Evolutionary conservation across 2,329 filamentous ascomycete species (phyloP).

Genomic region (Trichophyton mentagrophytes): DNA sequence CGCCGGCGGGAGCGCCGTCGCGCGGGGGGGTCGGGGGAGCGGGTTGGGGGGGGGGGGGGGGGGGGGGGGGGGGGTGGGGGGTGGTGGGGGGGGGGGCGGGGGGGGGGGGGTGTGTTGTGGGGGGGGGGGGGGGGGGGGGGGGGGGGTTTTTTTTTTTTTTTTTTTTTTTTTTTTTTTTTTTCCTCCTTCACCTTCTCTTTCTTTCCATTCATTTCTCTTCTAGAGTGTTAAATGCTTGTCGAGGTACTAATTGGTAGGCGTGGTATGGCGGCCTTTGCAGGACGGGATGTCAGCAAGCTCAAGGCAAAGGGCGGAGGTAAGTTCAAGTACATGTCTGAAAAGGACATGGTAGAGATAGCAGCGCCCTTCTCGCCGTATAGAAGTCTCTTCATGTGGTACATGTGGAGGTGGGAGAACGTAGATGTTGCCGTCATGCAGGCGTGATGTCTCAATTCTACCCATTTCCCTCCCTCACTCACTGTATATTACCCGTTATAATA

Average conservation of each 20-base stretch:
- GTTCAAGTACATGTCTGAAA: constrained; percentile 96
- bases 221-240: too few species aligned
- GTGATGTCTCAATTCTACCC: neutral
- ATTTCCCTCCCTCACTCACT: neutral
- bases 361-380: constrained; percentile 76
- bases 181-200: too few species aligned
- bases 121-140: too few species aligned
- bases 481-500: too few species aligned
- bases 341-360: constrained; percentile 76
- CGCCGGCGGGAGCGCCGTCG: too few species aligned
- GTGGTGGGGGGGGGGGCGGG: too few species aligned
- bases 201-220: too few species aligned
- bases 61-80: too few species aligned
- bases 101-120: too few species aligned
- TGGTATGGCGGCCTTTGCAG: constrained; percentile 80
- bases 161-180: too few species aligned
- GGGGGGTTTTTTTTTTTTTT: neutral
- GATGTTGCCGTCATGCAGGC: constrained; percentile 46
- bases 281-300: constrained; percentile 69
- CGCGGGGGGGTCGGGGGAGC: too few species aligned
- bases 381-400: constrained; percentile 95
- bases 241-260: constrained; percentile 34
- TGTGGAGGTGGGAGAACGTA: constrained; percentile 79
- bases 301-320: constrained; percentile 70
- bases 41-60: too few species aligned